phyloP scores from a whole-genome alignment of 495 filamentous ascomycete species.

The Xylaria nigripes region DNA sequence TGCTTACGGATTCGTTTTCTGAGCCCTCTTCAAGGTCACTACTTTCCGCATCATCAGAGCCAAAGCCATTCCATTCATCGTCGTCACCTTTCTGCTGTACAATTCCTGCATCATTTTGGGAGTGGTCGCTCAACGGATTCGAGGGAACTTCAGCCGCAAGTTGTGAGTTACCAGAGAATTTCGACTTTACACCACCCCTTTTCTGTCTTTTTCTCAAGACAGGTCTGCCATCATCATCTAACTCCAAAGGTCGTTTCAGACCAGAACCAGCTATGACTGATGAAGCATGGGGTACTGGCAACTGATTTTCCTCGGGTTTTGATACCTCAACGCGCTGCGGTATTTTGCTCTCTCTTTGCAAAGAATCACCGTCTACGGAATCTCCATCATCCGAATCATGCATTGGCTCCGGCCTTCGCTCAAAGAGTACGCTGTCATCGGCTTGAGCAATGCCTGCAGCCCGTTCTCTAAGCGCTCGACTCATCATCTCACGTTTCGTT shows the following conservation, averaged over 20 bases:
- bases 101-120: slow-evolving; percentile 23
- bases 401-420: slow-evolving; percentile 16
- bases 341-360: background rate
- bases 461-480: slow-evolving; percentile 50
- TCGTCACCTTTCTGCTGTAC: slow-evolving; percentile 18
- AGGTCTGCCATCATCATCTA: slow-evolving; percentile 68
- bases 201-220: slow-evolving; percentile 64
- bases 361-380: background rate
- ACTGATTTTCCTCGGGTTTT: background rate
- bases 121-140: slow-evolving; percentile 49
- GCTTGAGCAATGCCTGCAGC: slow-evolving; percentile 47
- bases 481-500: slow-evolving; percentile 58
- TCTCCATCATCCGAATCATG: slow-evolving; percentile 30
- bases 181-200: slow-evolving; percentile 45
- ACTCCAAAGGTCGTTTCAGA: slow-evolving; percentile 75
- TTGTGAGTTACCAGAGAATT: slow-evolving; percentile 26
- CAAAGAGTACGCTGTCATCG: slow-evolving; percentile 30
- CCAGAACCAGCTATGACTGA: slow-evolving; percentile 55
- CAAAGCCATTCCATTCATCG: slow-evolving; percentile 36
- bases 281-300: background rate
- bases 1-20: slow-evolving; percentile 14
- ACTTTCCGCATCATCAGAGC: slow-evolving; percentile 16
- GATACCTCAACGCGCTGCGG: background rate
- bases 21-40: slow-evolving; percentile 10
- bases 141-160: slow-evolving; percentile 42